Evolutionary conservation across 176 grass and related monocot genomes (phyloP).

Genomic region (Bonia amplexicaulis): DNA sequence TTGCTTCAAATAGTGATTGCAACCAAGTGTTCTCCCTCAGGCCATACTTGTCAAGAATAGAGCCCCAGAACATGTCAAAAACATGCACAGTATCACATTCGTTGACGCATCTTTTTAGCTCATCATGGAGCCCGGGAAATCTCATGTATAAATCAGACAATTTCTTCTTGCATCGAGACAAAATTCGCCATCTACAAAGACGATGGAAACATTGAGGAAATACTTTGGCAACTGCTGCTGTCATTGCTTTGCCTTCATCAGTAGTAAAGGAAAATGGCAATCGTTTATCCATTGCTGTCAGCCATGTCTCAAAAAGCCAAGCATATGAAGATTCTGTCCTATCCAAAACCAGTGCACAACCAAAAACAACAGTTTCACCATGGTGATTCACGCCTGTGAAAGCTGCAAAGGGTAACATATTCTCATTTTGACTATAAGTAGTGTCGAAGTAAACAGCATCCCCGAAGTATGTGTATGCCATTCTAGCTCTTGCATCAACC

Average conservation of each 20-base stretch:
- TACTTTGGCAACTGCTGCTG: constrained; percentile 58
- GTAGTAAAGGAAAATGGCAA: constrained; percentile 73
- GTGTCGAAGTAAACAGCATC: constrained; percentile 91
- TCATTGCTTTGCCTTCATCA: constrained; percentile 68
- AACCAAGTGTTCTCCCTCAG: constrained; percentile 75
- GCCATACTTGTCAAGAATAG: constrained; percentile 75
- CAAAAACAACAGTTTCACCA: constrained; percentile 75
- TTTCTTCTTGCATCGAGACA: constrained; percentile 90
- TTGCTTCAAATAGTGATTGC: constrained; percentile 55
- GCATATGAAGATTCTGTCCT: constrained; percentile 59
- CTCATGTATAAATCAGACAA: constrained; percentile 62
- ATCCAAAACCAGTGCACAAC: constrained; percentile 80
- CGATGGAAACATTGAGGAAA: constrained; percentile 83
- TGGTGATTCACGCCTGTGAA: constrained; percentile 86
- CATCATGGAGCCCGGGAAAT: constrained; percentile 62
- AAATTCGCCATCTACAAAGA: constrained; percentile 87
- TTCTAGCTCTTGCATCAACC: constrained; percentile 87
- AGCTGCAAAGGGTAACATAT: constrained; percentile 72
- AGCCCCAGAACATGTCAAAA: constrained; percentile 77
- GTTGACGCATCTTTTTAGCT: constrained; percentile 74
- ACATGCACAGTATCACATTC: constrained; percentile 46
- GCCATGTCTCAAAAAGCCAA: constrained; percentile 87
- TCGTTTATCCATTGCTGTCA: constrained; percentile 65
- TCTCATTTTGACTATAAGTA: constrained; percentile 64
- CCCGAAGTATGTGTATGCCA: constrained; percentile 76